Evolutionary conservation across 148 eudicot genomes (phyloP).

Genomic region (Rhododendron molle): DNA sequence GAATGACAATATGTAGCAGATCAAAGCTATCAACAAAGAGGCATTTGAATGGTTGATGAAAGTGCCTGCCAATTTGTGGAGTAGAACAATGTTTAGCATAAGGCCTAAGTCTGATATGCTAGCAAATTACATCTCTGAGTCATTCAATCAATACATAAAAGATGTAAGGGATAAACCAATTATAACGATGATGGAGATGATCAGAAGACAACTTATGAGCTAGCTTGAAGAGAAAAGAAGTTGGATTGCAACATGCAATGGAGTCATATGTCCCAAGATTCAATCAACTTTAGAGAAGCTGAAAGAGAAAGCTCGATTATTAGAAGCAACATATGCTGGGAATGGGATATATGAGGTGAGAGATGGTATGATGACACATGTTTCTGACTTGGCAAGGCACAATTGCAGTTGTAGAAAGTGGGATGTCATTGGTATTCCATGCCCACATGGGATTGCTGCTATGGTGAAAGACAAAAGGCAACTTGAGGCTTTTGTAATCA

Average conservation of each 20-base stretch:
- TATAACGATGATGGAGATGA: not conserved
- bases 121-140: not conserved
- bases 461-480: not conserved
- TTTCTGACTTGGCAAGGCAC: not conserved
- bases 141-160: not conserved
- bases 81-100: too few relatives aligned
- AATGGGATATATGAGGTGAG: not conserved
- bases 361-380: not conserved
- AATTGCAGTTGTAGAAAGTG: not conserved
- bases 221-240: not conserved
- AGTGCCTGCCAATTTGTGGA: too few relatives aligned
- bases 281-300: not conserved
- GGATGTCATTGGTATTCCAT: not conserved
- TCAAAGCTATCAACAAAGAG: too few relatives aligned
- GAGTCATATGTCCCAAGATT: not conserved
- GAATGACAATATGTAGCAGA: too few relatives aligned
- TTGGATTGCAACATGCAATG: not conserved
- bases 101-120: too few relatives aligned
- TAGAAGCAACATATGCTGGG: not conserved
- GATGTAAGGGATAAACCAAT: not conserved
- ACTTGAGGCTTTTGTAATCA: not conserved
- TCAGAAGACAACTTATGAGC: not conserved
- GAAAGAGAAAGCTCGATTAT: not conserved
- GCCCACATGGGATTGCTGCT: not conserved
- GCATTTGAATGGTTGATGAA: too few relatives aligned